These are phyloP conservation scores for Boletus fagicola DNA, from an alignment of 768 basidiomycete species.

Conservation along the genomic window DNA sequence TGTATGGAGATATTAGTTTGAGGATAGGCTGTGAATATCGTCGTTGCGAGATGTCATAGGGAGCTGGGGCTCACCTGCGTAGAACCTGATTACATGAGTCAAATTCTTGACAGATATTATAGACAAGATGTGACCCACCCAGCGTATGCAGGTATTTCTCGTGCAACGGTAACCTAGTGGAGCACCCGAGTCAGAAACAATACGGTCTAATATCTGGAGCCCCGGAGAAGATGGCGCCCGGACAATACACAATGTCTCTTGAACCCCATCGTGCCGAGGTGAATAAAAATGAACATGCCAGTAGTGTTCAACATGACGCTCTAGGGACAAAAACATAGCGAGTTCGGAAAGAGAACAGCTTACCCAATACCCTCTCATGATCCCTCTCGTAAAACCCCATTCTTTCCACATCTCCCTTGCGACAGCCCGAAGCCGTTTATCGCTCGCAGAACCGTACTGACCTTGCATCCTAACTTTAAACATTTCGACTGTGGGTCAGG, in stretches of 20 bases:
- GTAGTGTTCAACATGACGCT: neutral
- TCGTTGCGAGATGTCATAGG: neutral
- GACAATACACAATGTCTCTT: neutral
- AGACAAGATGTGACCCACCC: slow-evolving; percentile 40
- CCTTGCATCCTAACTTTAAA: slow-evolving; percentile 99
- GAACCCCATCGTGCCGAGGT: neutral
- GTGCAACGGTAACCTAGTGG: slow-evolving; percentile 75
- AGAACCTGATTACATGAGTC: slow-evolving; percentile 48
- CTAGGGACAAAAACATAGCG: neutral
- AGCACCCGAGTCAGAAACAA: neutral
- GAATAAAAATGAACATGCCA: neutral
- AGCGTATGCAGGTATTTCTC: slow-evolving; percentile 97
- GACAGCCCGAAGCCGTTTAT: slow-evolving; percentile 73
- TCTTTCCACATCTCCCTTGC: slow-evolving; percentile 80
- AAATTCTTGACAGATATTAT: neutral
- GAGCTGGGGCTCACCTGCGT: slow-evolving; percentile 45
- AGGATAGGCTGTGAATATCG: neutral
- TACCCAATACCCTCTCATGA: slow-evolving; percentile 99
- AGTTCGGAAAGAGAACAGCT: slow-evolving; percentile 13
- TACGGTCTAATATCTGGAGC: neutral
- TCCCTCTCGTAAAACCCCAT: slow-evolving; percentile 82
- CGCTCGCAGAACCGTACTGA: slow-evolving; percentile 79
- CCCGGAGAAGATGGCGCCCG: neutral
- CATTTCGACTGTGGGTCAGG: slow-evolving; percentile 72
- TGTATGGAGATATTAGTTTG: neutral